Percentiles rank a stretch among this genome's conserved stretches.
These are phyloP conservation scores for Leccinum fallax DNA, from an alignment of 1,284 basidiomycete genomes.

Conservation along the genomic window DNA sequence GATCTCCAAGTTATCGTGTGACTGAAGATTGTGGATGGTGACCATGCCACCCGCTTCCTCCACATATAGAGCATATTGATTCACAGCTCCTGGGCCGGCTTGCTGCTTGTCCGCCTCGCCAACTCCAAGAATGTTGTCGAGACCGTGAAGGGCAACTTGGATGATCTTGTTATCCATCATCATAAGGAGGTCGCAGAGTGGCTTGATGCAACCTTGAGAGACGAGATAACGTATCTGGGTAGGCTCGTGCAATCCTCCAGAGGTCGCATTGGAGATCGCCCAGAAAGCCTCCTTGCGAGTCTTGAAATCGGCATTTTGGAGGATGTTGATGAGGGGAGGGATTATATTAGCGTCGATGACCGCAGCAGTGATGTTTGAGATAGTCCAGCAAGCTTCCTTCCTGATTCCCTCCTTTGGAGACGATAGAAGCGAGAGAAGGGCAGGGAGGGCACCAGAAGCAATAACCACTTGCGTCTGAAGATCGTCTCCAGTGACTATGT, in stretches of 20 bases:
- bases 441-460: conserved; percentile 93
- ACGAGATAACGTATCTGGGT: conserved; percentile 98
- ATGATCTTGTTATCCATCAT: conserved; percentile 99
- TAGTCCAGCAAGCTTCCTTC: conserved; percentile 99
- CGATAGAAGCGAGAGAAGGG: conserved; percentile 88
- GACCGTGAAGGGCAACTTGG: conserved; percentile 94
- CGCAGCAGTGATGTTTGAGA: conserved; percentile 97
- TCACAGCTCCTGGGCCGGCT: conserved; percentile 81
- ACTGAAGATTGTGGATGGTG: conserved; percentile 97
- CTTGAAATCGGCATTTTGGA: conserved; percentile 98
- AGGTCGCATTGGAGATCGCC: conserved; percentile 99
- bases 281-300: conserved; percentile 99
- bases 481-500: conserved; percentile 99
- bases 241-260: conserved; percentile 96
- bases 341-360: conserved; percentile 90
- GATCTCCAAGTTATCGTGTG: conserved; percentile 99
- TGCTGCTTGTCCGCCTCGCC: conserved; percentile 95
- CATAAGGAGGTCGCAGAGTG: conserved; percentile 92
- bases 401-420: conserved; percentile 96
- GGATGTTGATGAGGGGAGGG: conserved; percentile 97
- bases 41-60: conserved; percentile 99
- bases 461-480: conserved; percentile 99
- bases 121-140: conserved; percentile 94
- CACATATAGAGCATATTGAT: conserved; percentile 93
- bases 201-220: conserved; percentile 97